Base-by-base conservation (phyloP, 108 stramenopile genomes). In the Discostella pseudostelligera region DNA sequence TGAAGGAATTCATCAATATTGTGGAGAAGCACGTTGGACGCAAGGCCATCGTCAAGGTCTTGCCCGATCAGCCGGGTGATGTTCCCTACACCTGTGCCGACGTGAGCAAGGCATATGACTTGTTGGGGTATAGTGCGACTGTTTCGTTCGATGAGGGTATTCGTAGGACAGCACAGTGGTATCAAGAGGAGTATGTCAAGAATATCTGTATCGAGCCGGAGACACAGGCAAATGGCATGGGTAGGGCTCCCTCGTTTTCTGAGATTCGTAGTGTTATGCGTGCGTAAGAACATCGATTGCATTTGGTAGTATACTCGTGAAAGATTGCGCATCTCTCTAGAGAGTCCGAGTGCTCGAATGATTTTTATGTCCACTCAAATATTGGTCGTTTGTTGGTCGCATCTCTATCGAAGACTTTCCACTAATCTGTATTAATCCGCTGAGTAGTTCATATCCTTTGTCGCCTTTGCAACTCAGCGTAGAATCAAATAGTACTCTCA, bases 1-100 rank as follows among this genome's bases (percentile, higher is more conserved):
- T 99, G 39, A 87, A 85, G 56, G 89, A 96, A 47, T 98, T 99
- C 70, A 97, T 99, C 71, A 54, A 67, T 14, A 75, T 97, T 42
- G 96, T 99, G 14, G 94, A 98, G 73, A 82, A 88, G 67, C 73
- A 88, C 59, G 80, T 82, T 1, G 97, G 96, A 4, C 89, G 85
- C 61, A 76, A 89, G 61, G 97, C 98, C 2, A 78, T 76, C 39
- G 90, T 98, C 69, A 86, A 88, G 48, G 45, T 91, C 8, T 64
- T 97, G 69, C 97, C 97, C 20, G 96, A 98, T 57, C 98, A 98
- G 73, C 97, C 98, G 17, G 98, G 98, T 19, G 99, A 99, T 79
- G 99, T 98, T 8, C 97, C 97, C 0, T 91, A 95, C 83, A 99
- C 97, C 14, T 98, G 97, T 79, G 97, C 97, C 1, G 91, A 97